phyloP scores from a whole-genome alignment of 169 alveolate genomes.

The Plasmodium gallinaceum region DNA sequence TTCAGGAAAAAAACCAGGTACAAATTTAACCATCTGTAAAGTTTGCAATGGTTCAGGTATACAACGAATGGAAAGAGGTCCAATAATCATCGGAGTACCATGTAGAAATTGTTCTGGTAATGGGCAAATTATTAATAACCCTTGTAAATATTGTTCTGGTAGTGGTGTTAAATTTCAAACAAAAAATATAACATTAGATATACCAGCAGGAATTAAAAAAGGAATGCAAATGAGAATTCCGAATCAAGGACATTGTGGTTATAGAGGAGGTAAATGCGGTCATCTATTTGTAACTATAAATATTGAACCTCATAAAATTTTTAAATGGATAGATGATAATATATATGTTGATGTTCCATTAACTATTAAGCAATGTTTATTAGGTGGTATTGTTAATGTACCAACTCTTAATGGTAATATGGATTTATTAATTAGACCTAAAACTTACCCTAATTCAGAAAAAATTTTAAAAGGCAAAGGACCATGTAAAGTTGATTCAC shows the following conservation, averaged over 20 bases:
- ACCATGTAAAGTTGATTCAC: constrained; percentile 88
- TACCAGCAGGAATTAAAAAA: constrained; percentile 88
- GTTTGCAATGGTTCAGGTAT: constrained; percentile 90
- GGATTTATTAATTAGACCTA: constrained; percentile 84
- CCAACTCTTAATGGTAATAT: constrained; percentile 88
- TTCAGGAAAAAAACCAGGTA: constrained; percentile 86
- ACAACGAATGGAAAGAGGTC: constrained; percentile 90
- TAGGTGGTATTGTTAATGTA: constrained; percentile 89
- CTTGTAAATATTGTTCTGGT: constrained; percentile 89
- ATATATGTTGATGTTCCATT: constrained; percentile 90
- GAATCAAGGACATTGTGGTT: constrained; percentile 90
- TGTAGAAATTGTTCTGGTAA: constrained; percentile 90
- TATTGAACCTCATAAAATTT: constrained; percentile 87
- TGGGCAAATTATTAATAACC: constrained; percentile 88
- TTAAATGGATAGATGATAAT: constrained; percentile 92
- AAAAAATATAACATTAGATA: constrained; percentile 84
- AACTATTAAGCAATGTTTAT: constrained; percentile 87
- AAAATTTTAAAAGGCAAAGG: constrained; percentile 88
- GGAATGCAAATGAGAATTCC: constrained; percentile 91
- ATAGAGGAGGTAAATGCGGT: constrained; percentile 90
- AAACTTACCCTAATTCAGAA: constrained; percentile 86
- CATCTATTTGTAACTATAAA: constrained; percentile 89
- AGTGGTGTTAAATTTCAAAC: constrained; percentile 88
- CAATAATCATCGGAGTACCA: constrained; percentile 89
- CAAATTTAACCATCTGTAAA: constrained; percentile 84